Percentiles rank a stretch among this genome's conserved stretches.
Evolutionary conservation across 75 land plant genomes (phyloP).

Genomic region (Pseudotsuga menziesii): DNA sequence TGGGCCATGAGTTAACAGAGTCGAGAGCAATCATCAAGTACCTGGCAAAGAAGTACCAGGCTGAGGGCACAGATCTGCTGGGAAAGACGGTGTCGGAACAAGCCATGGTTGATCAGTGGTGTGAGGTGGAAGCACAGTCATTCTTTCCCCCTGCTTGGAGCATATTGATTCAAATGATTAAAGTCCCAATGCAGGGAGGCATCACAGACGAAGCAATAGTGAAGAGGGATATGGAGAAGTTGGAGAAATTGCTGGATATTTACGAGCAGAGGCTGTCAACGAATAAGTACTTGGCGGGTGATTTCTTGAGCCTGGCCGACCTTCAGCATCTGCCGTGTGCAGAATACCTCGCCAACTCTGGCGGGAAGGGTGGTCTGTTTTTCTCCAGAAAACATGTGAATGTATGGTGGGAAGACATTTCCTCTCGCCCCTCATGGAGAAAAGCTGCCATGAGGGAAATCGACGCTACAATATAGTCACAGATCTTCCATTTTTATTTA

Average conservation of each 20-base stretch:
- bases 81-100: background rate
- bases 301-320: slow-evolving; percentile 47
- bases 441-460: background rate
- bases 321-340: slow-evolving; percentile 41
- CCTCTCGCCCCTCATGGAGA: slow-evolving; percentile 39
- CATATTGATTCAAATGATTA: slow-evolving; percentile 14
- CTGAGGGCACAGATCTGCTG: slow-evolving; percentile 20
- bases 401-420: slow-evolving; percentile 32
- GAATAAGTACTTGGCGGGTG: slow-evolving; percentile 48
- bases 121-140: slow-evolving; percentile 39
- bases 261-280: slow-evolving; percentile 41
- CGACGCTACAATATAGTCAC: no score
- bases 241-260: slow-evolving; percentile 44
- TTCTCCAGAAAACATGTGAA: slow-evolving; percentile 18
- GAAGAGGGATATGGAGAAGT: slow-evolving; percentile 29
- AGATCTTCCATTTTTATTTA: no score
- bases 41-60: slow-evolving; percentile 15
- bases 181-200: slow-evolving; percentile 10
- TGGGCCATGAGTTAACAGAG: slow-evolving; percentile 16
- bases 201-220: slow-evolving; percentile 21
- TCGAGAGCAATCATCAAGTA: slow-evolving; percentile 39
- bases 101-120: slow-evolving; percentile 22
- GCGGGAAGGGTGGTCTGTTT: background rate
- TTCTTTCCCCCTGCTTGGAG: slow-evolving; percentile 27
- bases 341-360: background rate